Conservation (phyloP, 768 basidiomycete genomes). For the Psilocybe sp. region DNA sequence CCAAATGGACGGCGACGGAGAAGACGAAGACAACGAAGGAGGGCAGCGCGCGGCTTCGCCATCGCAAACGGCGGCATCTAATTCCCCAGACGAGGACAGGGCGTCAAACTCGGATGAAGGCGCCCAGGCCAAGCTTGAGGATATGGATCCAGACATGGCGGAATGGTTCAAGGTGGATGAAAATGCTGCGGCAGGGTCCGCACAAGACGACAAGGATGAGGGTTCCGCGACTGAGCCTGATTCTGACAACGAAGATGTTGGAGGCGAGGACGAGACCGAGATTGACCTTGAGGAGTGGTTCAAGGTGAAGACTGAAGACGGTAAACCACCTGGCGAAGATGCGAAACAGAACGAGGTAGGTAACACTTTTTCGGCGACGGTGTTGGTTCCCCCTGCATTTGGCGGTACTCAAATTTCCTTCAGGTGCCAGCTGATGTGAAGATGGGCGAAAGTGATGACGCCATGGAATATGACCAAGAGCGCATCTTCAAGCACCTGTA, state of each 20-base stretch:
- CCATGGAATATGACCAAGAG: conserved; percentile 76
- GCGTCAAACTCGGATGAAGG: neutral
- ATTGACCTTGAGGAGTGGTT: conserved; percentile 40
- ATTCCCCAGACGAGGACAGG: conserved; percentile 15
- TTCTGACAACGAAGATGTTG: conserved; percentile 63
- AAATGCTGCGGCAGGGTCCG: conserved; percentile 13
- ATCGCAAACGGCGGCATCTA: conserved; percentile 2
- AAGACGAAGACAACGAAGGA: conserved; percentile 25
- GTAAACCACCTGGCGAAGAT: conserved; percentile 5
- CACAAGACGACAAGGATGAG: conserved; percentile 33
- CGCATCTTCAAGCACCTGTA: conserved; percentile 83
- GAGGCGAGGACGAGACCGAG: conserved; percentile 20
- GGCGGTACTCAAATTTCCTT: neutral
- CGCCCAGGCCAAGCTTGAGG: conserved; percentile 15
- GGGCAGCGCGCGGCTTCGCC: neutral
- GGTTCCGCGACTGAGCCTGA: conserved; percentile 67
- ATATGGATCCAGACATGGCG: conserved; percentile 45
- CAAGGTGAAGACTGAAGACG: conserved; percentile 23
- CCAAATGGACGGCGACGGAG: conserved; percentile 36
- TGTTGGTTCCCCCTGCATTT: neutral
- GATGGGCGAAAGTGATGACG: conserved; percentile 73
- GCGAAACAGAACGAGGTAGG: conserved; percentile 14
- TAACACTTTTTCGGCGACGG: neutral
- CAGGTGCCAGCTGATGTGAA: conserved; percentile 33
- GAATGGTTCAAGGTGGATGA: conserved; percentile 63